A percentile compares a stretch with the other conserved stretches of the same genome.
phyloP scores from a whole-genome alignment of 805 yeast species.

The Barnettozyma sucrosica region DNA sequence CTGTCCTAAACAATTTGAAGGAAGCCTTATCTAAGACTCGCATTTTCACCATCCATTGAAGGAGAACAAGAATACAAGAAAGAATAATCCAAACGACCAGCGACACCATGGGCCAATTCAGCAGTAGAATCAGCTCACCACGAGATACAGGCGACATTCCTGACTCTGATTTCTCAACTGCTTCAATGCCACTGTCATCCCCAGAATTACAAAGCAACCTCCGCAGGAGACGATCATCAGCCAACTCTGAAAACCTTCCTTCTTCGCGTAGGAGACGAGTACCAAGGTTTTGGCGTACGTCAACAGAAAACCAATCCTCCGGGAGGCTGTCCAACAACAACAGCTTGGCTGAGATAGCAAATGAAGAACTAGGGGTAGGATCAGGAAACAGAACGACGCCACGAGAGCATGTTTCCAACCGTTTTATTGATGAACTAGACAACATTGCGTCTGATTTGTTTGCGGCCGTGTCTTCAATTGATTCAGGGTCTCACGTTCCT shows the following conservation, averaged over 20 bases:
- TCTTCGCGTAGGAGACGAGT: slow-evolving; percentile 23
- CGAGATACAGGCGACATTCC: not conserved
- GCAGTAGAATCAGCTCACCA: not conserved
- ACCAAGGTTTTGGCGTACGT: slow-evolving; percentile 16
- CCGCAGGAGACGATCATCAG: slow-evolving; percentile 24
- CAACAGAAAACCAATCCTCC: not conserved
- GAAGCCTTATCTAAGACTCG: no score
- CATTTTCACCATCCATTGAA: no score
- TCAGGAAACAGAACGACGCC: slow-evolving; percentile 4
- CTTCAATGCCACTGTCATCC: slow-evolving; percentile 1
- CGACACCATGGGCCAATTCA: not conserved
- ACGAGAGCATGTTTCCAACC: not conserved
- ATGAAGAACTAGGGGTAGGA: not conserved
- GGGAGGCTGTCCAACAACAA: not conserved
- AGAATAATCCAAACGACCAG: not conserved
- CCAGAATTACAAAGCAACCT: slow-evolving; percentile 5
- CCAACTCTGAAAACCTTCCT: slow-evolving; percentile 11
- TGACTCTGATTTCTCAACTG: not conserved
- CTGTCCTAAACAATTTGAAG: no score
- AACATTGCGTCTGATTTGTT: slow-evolving; percentile 18
- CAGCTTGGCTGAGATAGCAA: slow-evolving; percentile 4
- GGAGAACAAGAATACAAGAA: not conserved
- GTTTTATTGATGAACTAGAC: slow-evolving; percentile 21
- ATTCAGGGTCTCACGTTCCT: not conserved
- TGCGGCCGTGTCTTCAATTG: slow-evolving; percentile 8